Base-by-base conservation (phyloP, 1,284 basidiomycete genomes). In the Coriolopsis trogii region DNA sequence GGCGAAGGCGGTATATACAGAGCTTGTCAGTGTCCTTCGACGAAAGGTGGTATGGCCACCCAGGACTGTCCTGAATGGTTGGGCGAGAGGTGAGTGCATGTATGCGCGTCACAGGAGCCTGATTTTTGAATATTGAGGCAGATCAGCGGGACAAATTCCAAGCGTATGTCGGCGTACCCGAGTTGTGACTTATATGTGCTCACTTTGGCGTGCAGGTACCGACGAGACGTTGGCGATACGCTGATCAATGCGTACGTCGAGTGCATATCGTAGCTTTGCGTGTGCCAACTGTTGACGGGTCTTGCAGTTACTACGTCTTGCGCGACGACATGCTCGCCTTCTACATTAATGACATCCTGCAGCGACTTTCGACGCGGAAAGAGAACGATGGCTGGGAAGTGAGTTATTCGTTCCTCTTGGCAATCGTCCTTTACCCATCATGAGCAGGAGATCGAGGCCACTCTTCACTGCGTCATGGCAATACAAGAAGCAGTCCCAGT, bases 171-270 rank as follows among this genome's bases (percentile, higher is more conserved):
- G 4, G 1, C 16, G 4, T 6, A 7, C 18, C 13, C 15, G 7
- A 12, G 37, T 25, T 46, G 9, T 34, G 3, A 10, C 7, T 24
- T 10, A 10, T 6, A 16, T 24, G 8, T 53, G 30, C 31, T 18
- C n/a, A 21, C 7, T 7, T 4, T 15, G n/a, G 1, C 21, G 21
- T 37, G 15, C 55, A 90, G 87, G 25, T 95, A 94, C 73, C 82
- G 93, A 61, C 74, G 92, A 57, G 93, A 95, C 61, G 87, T 93
- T 7, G 93, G 93, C 0, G 93, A 96, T 70, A 92, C 92, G 1
- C 78, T 96, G 24, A 89, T 95, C 53, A 93, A 94, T 63, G 91
- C 92, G 85, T 93, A 68, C 59, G 89, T 75, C 15, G 20, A 25
- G 16, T 21, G 3, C 2, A 7, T 6, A 12, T 39, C 10, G 15